These are phyloP conservation scores for Stagonosporopsis vannaccii DNA, from an alignment of 2,329 filamentous ascomycete species.

Conservation along the genomic window DNA sequence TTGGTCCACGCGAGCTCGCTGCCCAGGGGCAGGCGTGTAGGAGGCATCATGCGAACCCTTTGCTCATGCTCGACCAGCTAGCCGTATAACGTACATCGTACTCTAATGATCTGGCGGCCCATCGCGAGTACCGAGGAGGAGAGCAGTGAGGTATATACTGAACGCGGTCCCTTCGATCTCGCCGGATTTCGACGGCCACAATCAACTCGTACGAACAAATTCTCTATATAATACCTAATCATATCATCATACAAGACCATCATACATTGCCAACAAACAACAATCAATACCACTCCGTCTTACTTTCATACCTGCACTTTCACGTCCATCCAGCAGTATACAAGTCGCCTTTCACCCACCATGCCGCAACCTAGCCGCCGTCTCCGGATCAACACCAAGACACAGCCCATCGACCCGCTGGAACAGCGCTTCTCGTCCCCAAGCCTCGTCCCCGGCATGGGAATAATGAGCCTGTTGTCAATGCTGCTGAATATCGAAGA, in stretches of 20 bases:
- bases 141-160: conserved; percentile 19
- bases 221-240: conserved; percentile 6
- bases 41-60: conserved; percentile 20
- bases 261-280: neutral
- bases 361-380: conserved; percentile 15
- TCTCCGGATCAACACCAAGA: conserved; percentile 13
- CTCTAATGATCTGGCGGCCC: conserved; percentile 9
- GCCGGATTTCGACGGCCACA: conserved; percentile 2
- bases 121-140: conserved; percentile 8
- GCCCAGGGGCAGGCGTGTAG: conserved; percentile 10
- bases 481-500: conserved; percentile 21
- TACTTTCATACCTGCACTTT: neutral
- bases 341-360: too few relatives aligned
- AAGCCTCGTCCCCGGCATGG: conserved; percentile 17
- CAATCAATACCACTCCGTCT: neutral
- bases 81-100: conserved; percentile 11
- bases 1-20: conserved; percentile 5
- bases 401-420: conserved; percentile 11
- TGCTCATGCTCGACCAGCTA: conserved; percentile 9
- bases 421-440: conserved; percentile 20
- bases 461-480: conserved; percentile 17
- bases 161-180: neutral
- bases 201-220: conserved; percentile 6
- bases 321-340: neutral
- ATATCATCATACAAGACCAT: neutral